Conservation (phyloP, 768 basidiomycete species). For the Calocera cornea region DNA sequence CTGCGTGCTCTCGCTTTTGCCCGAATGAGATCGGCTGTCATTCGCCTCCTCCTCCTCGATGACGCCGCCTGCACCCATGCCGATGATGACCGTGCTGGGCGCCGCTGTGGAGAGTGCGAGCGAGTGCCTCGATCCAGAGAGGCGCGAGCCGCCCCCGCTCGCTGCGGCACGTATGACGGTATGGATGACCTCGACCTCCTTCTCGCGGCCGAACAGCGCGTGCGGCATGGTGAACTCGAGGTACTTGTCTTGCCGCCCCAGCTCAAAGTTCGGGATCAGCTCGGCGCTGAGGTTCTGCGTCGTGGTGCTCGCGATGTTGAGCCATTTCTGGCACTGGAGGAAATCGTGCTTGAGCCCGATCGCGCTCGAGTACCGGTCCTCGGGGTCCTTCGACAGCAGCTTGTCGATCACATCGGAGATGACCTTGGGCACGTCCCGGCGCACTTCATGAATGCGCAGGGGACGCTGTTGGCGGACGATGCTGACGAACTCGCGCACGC, state of each 20-base stretch:
- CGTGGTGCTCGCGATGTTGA: conserved; percentile 25
- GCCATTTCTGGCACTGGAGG: conserved; percentile 49
- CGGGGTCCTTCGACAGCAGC: conserved; percentile 57
- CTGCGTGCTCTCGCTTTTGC: not conserved
- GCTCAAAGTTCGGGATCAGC: conserved; percentile 58
- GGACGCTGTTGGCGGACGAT: conserved; percentile 59
- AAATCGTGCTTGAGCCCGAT: conserved; percentile 55
- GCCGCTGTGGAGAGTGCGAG: not conserved
- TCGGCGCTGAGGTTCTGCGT: conserved; percentile 33
- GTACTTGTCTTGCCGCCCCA: conserved; percentile 50
- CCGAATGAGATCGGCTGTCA: not conserved
- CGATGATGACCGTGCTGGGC: not conserved
- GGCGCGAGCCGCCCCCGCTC: not conserved
- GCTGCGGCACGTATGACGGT: conserved; percentile 33
- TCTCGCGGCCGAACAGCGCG: conserved; percentile 56
- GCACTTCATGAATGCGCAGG: conserved; percentile 61
- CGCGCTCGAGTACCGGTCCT: conserved; percentile 56
- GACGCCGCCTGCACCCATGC: not conserved
- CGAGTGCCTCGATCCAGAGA: not conserved
- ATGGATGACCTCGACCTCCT: conserved; percentile 52
- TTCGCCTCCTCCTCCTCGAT: not conserved
- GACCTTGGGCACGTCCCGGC: conserved; percentile 59
- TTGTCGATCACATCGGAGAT: conserved; percentile 58
- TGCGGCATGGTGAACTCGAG: conserved; percentile 57
- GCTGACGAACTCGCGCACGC: conserved; percentile 48